Conservation (phyloP, 2,329 filamentous ascomycete genomes). For the Aaosphaeria arxii region DNA sequence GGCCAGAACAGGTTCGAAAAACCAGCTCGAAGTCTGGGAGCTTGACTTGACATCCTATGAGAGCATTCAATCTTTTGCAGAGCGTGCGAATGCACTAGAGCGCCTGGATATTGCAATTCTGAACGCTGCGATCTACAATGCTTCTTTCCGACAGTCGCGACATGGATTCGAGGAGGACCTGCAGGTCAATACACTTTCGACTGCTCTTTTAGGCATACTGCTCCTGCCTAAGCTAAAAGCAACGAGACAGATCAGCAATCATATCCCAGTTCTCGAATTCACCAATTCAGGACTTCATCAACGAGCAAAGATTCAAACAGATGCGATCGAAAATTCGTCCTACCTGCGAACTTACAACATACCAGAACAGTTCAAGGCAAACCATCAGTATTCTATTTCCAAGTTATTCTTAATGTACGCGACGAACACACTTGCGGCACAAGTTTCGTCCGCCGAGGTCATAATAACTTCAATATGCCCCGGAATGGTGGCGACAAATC, state of each 20-base stretch:
- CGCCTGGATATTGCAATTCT: constrained; percentile 38
- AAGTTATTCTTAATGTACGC: constrained; percentile 38
- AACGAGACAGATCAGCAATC: constrained; percentile 17
- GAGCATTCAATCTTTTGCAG: constrained; percentile 29
- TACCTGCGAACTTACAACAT: constrained; percentile 31
- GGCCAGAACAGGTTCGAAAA: constrained; percentile 17
- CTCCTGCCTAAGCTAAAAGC: constrained; percentile 42
- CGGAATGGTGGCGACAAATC: constrained; percentile 25
- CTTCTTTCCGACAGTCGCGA: constrained; percentile 16
- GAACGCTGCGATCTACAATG: constrained; percentile 37
- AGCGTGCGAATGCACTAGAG: constrained; percentile 23
- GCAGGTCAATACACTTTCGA: constrained; percentile 59
- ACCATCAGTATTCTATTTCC: constrained; percentile 25
- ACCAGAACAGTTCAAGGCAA: constrained; percentile 21
- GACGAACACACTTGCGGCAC: constrained; percentile 22
- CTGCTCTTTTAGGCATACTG: constrained; percentile 52
- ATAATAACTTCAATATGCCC: constrained; percentile 37
- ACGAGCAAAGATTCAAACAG: constrained; percentile 18
- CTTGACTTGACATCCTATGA: constrained; percentile 36
- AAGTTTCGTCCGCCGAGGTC: constrained; percentile 24
- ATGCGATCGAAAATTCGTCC: constrained; percentile 16
- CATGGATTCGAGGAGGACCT: constrained; percentile 46
- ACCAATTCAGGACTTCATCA: constrained; percentile 31
- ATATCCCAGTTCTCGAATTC: constrained; percentile 29
- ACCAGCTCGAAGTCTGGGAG: constrained; percentile 35